A percentile compares a stretch with the other conserved stretches of the same genome.
Evolutionary conservation across 1,284 basidiomycete genomes (phyloP).

Genomic region (Coriolopsis trogii): DNA sequence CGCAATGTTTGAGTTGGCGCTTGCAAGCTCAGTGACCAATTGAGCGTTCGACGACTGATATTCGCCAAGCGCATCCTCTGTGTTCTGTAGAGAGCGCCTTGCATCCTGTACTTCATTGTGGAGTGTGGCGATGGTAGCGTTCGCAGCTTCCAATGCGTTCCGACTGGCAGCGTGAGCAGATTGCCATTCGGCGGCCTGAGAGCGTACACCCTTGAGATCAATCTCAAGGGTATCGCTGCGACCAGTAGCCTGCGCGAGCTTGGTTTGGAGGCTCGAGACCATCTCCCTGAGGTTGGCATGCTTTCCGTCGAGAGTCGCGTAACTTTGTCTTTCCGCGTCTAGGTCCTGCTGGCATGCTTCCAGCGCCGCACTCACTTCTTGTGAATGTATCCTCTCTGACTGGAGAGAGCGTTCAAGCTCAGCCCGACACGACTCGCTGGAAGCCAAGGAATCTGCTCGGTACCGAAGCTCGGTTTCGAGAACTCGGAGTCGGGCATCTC

Average conservation of each 20-base stretch:
- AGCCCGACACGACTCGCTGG: neutral
- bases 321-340: neutral
- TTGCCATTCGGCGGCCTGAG: neutral
- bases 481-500: slow-evolving; percentile 5
- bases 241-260: neutral
- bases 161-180: neutral
- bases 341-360: neutral
- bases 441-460: slow-evolving; percentile 2
- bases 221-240: neutral
- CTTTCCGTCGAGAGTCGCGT: neutral
- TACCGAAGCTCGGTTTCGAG: slow-evolving; percentile 10
- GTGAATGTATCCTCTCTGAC: neutral
- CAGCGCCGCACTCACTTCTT: neutral
- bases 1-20: too few relatives aligned
- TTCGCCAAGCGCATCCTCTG: neutral
- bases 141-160: neutral
- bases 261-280: neutral
- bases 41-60: neutral
- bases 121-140: neutral
- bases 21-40: too few relatives aligned
- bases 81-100: neutral
- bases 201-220: neutral
- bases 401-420: slow-evolving; percentile 3
- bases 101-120: neutral
- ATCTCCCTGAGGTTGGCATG: neutral